These are phyloP conservation scores for Hyphochytrium catenoides DNA, from an alignment of 352 stramenopile species.

Conservation along the genomic window DNA sequence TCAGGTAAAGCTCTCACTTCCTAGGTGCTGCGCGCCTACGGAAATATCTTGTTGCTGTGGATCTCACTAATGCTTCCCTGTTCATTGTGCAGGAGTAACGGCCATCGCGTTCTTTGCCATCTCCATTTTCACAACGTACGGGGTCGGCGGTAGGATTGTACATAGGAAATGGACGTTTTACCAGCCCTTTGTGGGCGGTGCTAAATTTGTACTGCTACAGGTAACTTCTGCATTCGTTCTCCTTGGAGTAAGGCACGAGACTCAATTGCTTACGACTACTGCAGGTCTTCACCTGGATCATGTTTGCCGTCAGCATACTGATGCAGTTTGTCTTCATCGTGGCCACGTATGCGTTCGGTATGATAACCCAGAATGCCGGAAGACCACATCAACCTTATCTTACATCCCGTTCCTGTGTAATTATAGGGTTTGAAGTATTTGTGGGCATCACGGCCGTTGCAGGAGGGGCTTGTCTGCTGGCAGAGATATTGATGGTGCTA, in stretches of 20 bases:
- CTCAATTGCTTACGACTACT: too few species aligned
- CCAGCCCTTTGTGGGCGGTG: constrained; percentile 46
- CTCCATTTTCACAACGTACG: constrained; percentile 51
- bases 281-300: constrained; percentile 44
- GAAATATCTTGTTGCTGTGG: constrained; percentile 5
- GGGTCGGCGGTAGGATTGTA: constrained; percentile 33
- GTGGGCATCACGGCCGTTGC: constrained; percentile 36
- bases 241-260: too few species aligned
- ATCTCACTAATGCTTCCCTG: neutral
- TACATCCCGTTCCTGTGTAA: constrained; percentile 37
- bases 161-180: constrained; percentile 43
- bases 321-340: constrained; percentile 43
- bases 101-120: constrained; percentile 41
- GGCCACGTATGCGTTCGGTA: too few species aligned
- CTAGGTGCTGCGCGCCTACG: constrained; percentile 7
- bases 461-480: constrained; percentile 26
- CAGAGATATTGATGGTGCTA: constrained; percentile 52
- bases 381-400: too few species aligned
- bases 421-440: constrained; percentile 48
- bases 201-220: constrained; percentile 41
- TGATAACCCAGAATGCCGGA: too few species aligned
- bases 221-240: too few species aligned
- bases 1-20: too few species aligned
- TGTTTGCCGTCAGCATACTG: constrained; percentile 31
- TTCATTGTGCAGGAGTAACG: constrained; percentile 24